These are phyloP conservation scores for Hansenula lynferdii DNA, from an alignment of 1,139 yeast genomes.

Conservation along the genomic window DNA sequence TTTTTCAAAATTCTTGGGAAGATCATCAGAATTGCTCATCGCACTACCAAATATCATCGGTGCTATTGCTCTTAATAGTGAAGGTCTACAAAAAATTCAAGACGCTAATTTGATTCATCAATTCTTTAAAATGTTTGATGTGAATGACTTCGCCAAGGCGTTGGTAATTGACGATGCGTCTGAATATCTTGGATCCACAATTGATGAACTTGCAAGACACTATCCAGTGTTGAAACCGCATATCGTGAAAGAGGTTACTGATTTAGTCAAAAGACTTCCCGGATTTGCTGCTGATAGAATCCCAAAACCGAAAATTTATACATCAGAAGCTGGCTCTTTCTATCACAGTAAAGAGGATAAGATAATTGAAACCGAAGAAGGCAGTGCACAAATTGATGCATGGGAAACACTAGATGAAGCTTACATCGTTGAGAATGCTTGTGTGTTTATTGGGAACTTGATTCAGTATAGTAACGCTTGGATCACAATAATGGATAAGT, in stretches of 20 bases:
- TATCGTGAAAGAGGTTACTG: conserved; percentile 47
- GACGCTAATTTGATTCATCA: conserved; percentile 40
- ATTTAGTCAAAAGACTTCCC: conserved; percentile 45
- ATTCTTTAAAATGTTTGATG: conserved; percentile 49
- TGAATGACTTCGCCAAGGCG: conserved; percentile 44
- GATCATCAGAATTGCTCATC: conserved; percentile 53
- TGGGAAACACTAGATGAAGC: conserved; percentile 51
- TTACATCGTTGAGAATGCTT: conserved; percentile 41
- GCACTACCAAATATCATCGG: conserved; percentile 76
- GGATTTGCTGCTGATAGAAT: conserved; percentile 30
- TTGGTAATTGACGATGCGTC: conserved; percentile 45
- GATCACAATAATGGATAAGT: conserved; percentile 38
- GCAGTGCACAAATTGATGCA: conserved; percentile 33
- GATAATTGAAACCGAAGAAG: conserved; percentile 35
- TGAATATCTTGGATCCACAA: conserved; percentile 55
- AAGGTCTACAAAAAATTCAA: conserved; percentile 59
- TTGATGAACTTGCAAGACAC: conserved; percentile 84
- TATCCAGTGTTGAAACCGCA: conserved; percentile 65
- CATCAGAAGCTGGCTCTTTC: conserved; percentile 38
- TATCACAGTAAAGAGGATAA: conserved; percentile 37
- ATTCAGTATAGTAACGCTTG: conserved; percentile 36
- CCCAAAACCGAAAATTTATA: conserved; percentile 36
- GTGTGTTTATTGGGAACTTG: conserved; percentile 40
- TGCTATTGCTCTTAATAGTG: conserved; percentile 75
- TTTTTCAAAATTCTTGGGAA: conserved; percentile 47